phyloP scores from a whole-genome alignment of 1,284 basidiomycete species.

The Taiwanofungus camphoratus region DNA sequence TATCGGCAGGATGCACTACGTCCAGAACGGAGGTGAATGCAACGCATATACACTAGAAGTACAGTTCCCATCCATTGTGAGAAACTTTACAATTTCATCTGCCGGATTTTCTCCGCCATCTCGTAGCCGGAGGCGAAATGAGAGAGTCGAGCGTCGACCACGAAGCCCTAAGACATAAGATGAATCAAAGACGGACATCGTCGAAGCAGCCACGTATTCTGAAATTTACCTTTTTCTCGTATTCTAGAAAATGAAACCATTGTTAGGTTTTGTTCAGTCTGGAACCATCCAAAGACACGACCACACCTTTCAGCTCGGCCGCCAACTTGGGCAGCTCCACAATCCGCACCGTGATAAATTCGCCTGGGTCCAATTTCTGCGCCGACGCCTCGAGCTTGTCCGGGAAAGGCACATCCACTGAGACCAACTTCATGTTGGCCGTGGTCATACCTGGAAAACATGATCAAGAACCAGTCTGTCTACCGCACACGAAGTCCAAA shows the following conservation, averaged over 20 bases:
- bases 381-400: conserved; percentile 54
- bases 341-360: conserved; percentile 73
- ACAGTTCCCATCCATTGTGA: too few relatives aligned
- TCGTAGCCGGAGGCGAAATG: conserved; percentile 71
- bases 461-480: not conserved
- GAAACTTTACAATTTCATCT: conserved; percentile 7
- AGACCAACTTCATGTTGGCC: conserved; percentile 75
- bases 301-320: conserved; percentile 58
- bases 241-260: conserved; percentile 39
- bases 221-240: conserved; percentile 48
- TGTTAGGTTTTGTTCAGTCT: too few relatives aligned
- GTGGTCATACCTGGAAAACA: conserved; percentile 66
- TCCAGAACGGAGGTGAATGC: too few relatives aligned
- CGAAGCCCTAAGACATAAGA: conserved; percentile 47
- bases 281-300: too few relatives aligned
- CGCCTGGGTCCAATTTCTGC: conserved; percentile 73
- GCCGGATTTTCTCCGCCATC: conserved; percentile 34
- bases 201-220: not conserved
- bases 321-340: conserved; percentile 64
- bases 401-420: conserved; percentile 56
- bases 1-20: too few relatives aligned
- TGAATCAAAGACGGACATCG: conserved; percentile 7
- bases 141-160: conserved; percentile 71
- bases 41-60: too few relatives aligned
- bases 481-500: conserved; percentile 2